Base-by-base conservation (phyloP, 2,329 filamentous ascomycete species). In the Trichoderma polysporum region DNA sequence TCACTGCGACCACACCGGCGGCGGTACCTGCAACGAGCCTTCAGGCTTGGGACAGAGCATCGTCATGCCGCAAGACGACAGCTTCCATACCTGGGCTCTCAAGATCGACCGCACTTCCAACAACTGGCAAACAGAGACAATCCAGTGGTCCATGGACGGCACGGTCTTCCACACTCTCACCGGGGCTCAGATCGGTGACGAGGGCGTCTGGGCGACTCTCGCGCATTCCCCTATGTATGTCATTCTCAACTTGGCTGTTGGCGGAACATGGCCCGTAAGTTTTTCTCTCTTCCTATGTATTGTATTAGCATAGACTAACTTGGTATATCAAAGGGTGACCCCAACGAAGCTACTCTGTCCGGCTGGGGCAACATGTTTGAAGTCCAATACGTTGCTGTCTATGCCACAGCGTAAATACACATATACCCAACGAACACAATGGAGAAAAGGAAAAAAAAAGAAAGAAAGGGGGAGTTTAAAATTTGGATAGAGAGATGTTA, bases 91-190 rank as follows among this genome's bases (percentile, higher is more conserved):
- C 9, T 86, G 83, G 83, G 76, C 79, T 27, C 72, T 85, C 25
- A 74, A 80, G 59, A 79, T 81, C 71, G 83, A 86, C 70, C 79
- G 82, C 63, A 79, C 79, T 7, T 72, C 80, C 3, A 68, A 70
- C 37, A 71, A 76, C 72, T 86, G 84, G 84, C 71, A 76, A 59
- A 73, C 75, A 2, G 80, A 86, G 78, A 78, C 77, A 2, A 81
- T 86, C 66, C 81, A 79, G 13, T 86, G 84, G 83, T 79, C 76
- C 66, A 71, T 80, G 37, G 82, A 86, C 66, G 84, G 82, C 27
- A 45, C 66, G 0, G 74, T 77, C 57, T 86, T 80, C 73, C 77
- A 80, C 70, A 77, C 77, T 39, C 69, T 86, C 64, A 77, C 73
- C 1, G 84, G 84, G 4, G 72, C 76, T 4, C 72, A 78, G 25